These are phyloP conservation scores for Sphaerulina vaccinii DNA, from an alignment of 2,329 filamentous ascomycete genomes.

Conservation along the genomic window DNA sequence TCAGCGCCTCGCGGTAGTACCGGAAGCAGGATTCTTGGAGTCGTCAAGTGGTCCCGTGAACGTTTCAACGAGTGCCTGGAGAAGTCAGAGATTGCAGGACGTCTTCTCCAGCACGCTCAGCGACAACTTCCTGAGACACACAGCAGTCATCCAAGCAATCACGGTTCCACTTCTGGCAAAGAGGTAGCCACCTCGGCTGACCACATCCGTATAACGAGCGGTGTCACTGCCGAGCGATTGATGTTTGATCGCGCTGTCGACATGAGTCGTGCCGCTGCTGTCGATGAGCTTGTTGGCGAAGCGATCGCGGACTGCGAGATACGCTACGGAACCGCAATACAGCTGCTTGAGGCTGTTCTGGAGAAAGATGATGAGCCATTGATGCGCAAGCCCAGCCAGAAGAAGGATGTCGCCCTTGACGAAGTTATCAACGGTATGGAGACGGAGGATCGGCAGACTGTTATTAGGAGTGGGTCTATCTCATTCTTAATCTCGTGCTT, in stretches of 20 bases:
- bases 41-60: slow-evolving; percentile 90
- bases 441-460: slow-evolving; percentile 68
- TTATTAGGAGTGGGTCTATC: slow-evolving; percentile 67
- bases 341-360: slow-evolving; percentile 91
- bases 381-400: slow-evolving; percentile 46
- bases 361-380: slow-evolving; percentile 69
- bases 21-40: slow-evolving; percentile 71
- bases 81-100: slow-evolving; percentile 90
- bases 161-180: slow-evolving; percentile 53
- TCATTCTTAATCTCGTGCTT: neutral
- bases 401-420: slow-evolving; percentile 49
- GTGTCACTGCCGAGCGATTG: slow-evolving; percentile 89
- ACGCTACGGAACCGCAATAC: slow-evolving; percentile 87
- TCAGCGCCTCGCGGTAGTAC: slow-evolving; percentile 22
- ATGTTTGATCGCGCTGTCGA: slow-evolving; percentile 98
- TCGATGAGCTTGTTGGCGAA: slow-evolving; percentile 91
- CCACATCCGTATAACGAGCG: slow-evolving; percentile 79
- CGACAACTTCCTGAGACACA: slow-evolving; percentile 80
- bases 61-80: slow-evolving; percentile 97
- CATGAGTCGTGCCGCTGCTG: slow-evolving; percentile 91
- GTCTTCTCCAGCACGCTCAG: slow-evolving; percentile 84
- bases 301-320: slow-evolving; percentile 86
- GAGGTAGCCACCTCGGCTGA: slow-evolving; percentile 67
- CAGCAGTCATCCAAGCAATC: slow-evolving; percentile 79
- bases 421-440: slow-evolving; percentile 56